A percentile compares a stretch with the other conserved stretches of the same genome.
Conservation (phyloP, 148 eudicot genomes). For the Chenopodium suecicum region DNA sequence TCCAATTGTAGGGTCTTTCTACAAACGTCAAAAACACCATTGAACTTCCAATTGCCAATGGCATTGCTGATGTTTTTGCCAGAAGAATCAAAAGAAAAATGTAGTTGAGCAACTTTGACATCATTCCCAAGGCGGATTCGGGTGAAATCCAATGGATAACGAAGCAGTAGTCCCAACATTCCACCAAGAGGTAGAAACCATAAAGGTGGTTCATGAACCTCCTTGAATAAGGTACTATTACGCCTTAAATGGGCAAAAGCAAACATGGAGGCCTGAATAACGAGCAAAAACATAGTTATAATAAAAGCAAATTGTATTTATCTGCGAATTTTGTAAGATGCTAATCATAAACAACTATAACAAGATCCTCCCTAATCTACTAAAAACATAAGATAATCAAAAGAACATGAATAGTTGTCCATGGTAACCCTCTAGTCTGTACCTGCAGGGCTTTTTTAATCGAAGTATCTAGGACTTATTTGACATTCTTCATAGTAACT, state of each 20-base stretch:
- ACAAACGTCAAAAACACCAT: slow-evolving; percentile 24
- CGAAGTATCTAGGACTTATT: too few relatives aligned
- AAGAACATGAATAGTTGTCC: too few relatives aligned
- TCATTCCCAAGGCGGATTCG: slow-evolving; percentile 23
- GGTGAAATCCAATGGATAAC: slow-evolving; percentile 20
- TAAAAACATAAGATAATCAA: too few relatives aligned
- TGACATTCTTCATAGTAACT: too few relatives aligned
- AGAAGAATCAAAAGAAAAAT: slow-evolving; percentile 21
- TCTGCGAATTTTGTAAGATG: too few relatives aligned
- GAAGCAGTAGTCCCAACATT: neutral
- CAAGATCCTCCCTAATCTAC: too few relatives aligned
- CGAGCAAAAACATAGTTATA: neutral
- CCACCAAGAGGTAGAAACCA: neutral
- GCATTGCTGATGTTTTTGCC: neutral
- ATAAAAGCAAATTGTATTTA: neutral
- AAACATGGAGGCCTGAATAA: slow-evolving; percentile 14
- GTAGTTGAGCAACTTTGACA: slow-evolving; percentile 9
- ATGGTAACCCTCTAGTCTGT: too few relatives aligned
- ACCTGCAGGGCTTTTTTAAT: too few relatives aligned
- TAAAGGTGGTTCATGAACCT: neutral
- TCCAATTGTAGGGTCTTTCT: slow-evolving; percentile 25
- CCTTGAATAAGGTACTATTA: neutral
- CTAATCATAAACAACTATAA: too few relatives aligned
- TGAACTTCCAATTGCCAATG: slow-evolving; percentile 21
- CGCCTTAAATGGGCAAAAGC: neutral